Percentiles rank a stretch among this genome's conserved stretches.
phyloP scores from a whole-genome alignment of 1,139 yeast species.

The Hansenula lynferdii region DNA sequence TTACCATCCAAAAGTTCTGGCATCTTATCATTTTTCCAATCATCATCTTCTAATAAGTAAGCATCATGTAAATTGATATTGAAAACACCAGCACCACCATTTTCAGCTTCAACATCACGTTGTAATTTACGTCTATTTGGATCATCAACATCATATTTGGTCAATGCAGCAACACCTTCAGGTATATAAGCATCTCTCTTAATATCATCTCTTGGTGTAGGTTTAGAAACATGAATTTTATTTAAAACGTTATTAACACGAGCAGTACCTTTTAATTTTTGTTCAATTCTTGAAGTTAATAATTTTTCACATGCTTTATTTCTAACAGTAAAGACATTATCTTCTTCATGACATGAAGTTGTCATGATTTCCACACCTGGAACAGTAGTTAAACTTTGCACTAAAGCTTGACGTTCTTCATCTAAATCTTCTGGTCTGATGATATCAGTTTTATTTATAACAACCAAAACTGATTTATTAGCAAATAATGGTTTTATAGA shows the following conservation, averaged over 20 bases:
- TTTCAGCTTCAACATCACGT: conserved; percentile 85
- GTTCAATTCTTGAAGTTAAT: conserved; percentile 93
- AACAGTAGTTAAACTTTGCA: conserved; percentile 55
- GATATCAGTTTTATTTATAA: conserved; percentile 92
- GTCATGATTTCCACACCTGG: conserved; percentile 91
- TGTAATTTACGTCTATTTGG: conserved; percentile 81
- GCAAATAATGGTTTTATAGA: conserved; percentile 96
- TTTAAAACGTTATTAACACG: conserved; percentile 86
- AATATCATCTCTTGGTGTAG: conserved; percentile 82
- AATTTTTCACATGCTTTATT: conserved; percentile 97
- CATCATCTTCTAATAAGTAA: conserved; percentile 88
- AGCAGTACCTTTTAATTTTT: conserved; percentile 89
- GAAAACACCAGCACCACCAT: conserved; percentile 99
- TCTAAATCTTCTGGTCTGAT: conserved; percentile 80
- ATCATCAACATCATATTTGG: conserved; percentile 72
- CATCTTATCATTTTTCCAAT: conserved; percentile 96
- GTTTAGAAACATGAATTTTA: conserved; percentile 92
- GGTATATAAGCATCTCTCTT: conserved; percentile 81
- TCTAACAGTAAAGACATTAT: conserved; percentile 92
- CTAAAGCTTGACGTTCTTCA: conserved; percentile 65
- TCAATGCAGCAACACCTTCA: conserved; percentile 53
- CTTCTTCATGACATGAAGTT: conserved; percentile 92
- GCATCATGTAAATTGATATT: conserved; percentile 90
- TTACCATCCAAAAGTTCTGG: conserved; percentile 96
- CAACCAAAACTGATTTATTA: conserved; percentile 93